These are phyloP conservation scores for Sinapis alba DNA, from an alignment of 441 rosid species.

Conservation along the genomic window DNA sequence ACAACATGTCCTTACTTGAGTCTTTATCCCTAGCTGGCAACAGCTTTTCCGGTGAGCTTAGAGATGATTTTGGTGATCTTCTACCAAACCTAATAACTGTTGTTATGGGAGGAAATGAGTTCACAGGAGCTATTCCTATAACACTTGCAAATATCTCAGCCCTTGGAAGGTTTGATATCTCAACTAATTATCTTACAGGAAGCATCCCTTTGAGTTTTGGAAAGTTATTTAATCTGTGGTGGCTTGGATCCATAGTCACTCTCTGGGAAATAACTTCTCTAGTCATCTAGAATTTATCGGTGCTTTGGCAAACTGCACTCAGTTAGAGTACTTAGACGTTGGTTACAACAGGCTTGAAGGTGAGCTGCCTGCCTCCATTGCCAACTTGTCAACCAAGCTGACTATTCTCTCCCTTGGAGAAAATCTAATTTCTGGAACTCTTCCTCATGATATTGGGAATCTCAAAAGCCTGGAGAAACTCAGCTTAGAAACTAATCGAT, in stretches of 20 bases:
- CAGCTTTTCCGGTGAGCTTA: constrained; percentile 22
- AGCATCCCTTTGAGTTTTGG: too few relatives aligned
- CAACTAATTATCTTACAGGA: constrained; percentile 18
- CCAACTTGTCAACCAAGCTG: constrained; percentile 41
- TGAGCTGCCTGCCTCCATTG: constrained; percentile 35
- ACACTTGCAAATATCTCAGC: constrained; percentile 21
- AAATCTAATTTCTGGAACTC: constrained; percentile 36
- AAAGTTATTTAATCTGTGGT: constrained; percentile 17
- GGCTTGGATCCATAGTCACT: neutral
- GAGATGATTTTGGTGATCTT: constrained; percentile 21
- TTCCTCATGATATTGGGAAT: constrained; percentile 27
- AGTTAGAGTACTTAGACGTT: constrained; percentile 15
- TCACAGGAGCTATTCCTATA: constrained; percentile 21
- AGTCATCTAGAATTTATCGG: constrained; percentile 24
- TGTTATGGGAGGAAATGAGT: neutral
- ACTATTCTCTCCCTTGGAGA: neutral
- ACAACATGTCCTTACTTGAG: constrained; percentile 27
- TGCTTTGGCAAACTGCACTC: constrained; percentile 37
- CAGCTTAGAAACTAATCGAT: constrained; percentile 5
- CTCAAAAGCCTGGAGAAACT: constrained; percentile 23
- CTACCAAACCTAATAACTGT: constrained; percentile 2
- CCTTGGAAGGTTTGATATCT: constrained; percentile 22
- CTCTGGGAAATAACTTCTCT: constrained; percentile 10
- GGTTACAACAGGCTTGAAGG: constrained; percentile 30
- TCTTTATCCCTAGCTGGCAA: constrained; percentile 17